These are phyloP conservation scores for Chlorella sp. DNA, from an alignment of 139 green algal genomes.

Conservation along the genomic window DNA sequence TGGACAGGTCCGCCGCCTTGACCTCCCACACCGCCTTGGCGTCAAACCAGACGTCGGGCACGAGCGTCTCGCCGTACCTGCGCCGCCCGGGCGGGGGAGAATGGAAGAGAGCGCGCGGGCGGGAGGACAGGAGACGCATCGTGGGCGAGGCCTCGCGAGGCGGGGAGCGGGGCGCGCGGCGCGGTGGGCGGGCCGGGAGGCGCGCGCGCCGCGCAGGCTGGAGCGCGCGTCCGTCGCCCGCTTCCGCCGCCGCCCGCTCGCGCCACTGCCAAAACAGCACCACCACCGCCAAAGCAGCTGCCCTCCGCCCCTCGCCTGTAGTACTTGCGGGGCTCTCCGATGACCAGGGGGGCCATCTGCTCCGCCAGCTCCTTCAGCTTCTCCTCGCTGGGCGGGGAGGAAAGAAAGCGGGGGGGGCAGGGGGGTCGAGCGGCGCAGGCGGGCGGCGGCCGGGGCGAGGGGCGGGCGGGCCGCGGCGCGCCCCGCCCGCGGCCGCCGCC, in stretches of 20 bases:
- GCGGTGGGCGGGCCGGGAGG: no score
- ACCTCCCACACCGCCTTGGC: slow-evolving; percentile 94
- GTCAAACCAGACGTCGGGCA: slow-evolving; percentile 96
- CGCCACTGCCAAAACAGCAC: no score
- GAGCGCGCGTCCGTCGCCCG: no score
- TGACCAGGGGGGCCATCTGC: slow-evolving; percentile 61
- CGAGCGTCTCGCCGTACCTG: slow-evolving; percentile 65
- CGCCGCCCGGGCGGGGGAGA: not conserved
- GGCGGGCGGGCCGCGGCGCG: no score
- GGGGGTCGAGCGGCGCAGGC: not conserved
- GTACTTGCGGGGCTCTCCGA: slow-evolving; percentile 70
- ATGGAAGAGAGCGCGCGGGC: no score
- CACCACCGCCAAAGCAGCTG: no score
- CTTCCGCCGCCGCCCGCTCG: no score
- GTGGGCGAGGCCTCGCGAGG: no score
- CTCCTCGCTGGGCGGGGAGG: slow-evolving; percentile 67
- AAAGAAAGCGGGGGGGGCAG: not conserved
- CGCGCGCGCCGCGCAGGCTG: no score
- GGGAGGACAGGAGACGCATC: no score
- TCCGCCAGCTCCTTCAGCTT: slow-evolving; percentile 75
- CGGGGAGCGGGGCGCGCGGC: no score
- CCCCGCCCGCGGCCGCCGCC: no score
- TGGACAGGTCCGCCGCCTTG: slow-evolving; percentile 95
- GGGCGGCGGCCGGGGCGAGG: not conserved
- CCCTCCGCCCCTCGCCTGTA: slow-evolving; percentile 64